phyloP scores from a whole-genome alignment of 176 grass and related monocot genomes.

The Chrysopogon serrulatus region DNA sequence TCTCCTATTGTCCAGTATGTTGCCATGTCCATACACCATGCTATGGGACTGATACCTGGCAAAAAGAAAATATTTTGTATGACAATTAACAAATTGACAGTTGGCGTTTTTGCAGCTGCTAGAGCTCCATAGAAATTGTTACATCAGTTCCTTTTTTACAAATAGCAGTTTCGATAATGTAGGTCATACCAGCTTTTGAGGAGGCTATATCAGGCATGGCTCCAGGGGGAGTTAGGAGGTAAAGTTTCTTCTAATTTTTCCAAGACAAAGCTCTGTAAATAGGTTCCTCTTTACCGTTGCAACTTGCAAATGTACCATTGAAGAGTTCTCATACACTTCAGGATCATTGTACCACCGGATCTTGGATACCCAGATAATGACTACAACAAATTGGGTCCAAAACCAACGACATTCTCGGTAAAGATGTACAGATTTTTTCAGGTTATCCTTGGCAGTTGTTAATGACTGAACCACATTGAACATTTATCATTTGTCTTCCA shows the following conservation, averaged over 20 bases:
- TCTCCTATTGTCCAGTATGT: background rate
- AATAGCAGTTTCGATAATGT: slow-evolving; percentile 15
- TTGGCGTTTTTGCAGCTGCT: background rate
- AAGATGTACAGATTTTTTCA: background rate
- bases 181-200: slow-evolving; percentile 99
- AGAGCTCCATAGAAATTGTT: background rate
- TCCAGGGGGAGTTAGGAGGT: slow-evolving; percentile 83
- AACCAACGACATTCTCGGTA: slow-evolving; percentile 90
- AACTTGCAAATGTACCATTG: background rate
- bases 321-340: slow-evolving; percentile 14
- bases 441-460: background rate
- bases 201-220: slow-evolving; percentile 85
- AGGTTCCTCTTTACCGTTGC: background rate
- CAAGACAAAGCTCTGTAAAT: background rate
- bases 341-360: slow-evolving; percentile 92
- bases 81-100: background rate
- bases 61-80: background rate
- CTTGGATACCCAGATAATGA: slow-evolving; percentile 89
- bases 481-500: slow-evolving; percentile 25
- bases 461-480: background rate
- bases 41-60: background rate
- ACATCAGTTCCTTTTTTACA: background rate
- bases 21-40: background rate
- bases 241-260: background rate
- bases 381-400: slow-evolving; percentile 78